A percentile compares a stretch with the other conserved stretches of the same genome.
These are phyloP conservation scores for Astragalus membranaceus DNA, from an alignment of 306 rosid species.

Conservation along the genomic window DNA sequence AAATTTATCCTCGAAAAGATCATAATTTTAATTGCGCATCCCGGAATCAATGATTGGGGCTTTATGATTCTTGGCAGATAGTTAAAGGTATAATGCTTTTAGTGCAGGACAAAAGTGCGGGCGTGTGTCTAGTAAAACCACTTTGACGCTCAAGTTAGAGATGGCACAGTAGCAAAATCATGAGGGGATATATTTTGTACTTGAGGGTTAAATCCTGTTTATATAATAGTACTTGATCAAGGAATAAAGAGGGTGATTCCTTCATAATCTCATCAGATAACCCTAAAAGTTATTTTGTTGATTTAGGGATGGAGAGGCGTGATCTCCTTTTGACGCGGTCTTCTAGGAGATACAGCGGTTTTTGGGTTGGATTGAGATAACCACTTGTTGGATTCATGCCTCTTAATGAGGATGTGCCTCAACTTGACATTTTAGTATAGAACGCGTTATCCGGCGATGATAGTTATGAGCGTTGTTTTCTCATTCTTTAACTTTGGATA, in stretches of 20 bases:
- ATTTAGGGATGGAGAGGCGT: neutral
- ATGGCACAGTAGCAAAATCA: neutral
- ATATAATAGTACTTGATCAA: neutral
- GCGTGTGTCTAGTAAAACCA: neutral
- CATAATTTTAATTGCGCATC: neutral
- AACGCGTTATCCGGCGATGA: neutral
- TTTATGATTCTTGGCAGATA: neutral
- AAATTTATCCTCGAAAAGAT: neutral
- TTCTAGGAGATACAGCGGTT: neutral
- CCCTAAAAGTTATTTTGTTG: neutral
- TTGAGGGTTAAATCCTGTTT: neutral
- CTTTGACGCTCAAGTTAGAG: neutral
- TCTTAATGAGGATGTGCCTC: neutral
- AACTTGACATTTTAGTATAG: neutral
- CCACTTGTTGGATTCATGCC: neutral
- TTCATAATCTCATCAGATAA: neutral
- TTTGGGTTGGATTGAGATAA: neutral
- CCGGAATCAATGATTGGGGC: neutral
- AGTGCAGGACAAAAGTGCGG: neutral
- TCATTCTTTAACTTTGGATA: conserved; percentile 3
- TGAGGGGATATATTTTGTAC: neutral
- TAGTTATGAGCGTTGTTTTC: neutral
- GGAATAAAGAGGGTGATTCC: neutral
- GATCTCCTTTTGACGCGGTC: neutral
- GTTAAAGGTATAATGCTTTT: neutral